These are phyloP conservation scores for Pelargonium cotyledonis DNA, from an alignment of 441 rosid genomes.

Conservation along the genomic window DNA sequence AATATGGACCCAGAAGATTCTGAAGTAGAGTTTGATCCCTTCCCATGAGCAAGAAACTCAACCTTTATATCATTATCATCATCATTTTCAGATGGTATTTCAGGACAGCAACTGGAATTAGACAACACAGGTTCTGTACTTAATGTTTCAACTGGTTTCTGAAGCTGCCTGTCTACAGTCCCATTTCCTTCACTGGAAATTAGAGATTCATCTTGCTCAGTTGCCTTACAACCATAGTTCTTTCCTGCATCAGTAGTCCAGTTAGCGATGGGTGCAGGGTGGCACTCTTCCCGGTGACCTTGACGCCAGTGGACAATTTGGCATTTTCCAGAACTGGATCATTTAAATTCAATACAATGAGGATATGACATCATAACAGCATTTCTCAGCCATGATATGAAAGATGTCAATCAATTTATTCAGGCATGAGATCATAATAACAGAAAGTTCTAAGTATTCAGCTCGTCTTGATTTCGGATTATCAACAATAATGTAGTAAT, in stretches of 20 bases:
- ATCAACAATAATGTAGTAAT: too few species aligned
- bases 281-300: constrained; percentile 93
- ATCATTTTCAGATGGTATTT: constrained; percentile 25
- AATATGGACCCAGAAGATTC: constrained; percentile 53
- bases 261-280: constrained; percentile 30
- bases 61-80: constrained; percentile 26
- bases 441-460: not conserved
- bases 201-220: constrained; percentile 25
- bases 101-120: constrained; percentile 28
- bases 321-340: constrained; percentile 74
- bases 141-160: constrained; percentile 28
- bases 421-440: not conserved
- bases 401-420: not conserved
- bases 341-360: constrained; percentile 20
- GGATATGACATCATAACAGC: not conserved
- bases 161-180: constrained; percentile 22
- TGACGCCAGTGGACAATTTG: constrained; percentile 93
- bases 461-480: not conserved
- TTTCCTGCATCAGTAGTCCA: constrained; percentile 31
- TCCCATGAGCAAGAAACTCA: constrained; percentile 35
- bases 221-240: constrained; percentile 26
- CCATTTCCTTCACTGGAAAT: constrained; percentile 20
- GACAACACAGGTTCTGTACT: constrained; percentile 29
- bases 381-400: not conserved
- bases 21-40: constrained; percentile 38